Conservation (phyloP, 202 grass and related monocot species). For the Panicum virgatum region DNA sequence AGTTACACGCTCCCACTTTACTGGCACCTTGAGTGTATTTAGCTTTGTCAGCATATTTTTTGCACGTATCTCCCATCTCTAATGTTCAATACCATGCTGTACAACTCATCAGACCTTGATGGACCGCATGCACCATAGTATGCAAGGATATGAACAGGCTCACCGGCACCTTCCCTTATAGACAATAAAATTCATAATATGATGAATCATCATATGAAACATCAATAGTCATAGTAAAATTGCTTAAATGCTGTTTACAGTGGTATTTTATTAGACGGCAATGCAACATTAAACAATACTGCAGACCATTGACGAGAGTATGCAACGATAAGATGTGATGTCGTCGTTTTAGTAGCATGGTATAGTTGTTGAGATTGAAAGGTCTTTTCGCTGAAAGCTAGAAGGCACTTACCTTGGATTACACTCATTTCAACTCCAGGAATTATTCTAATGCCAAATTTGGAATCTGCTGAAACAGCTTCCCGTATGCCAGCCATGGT, state of each 20-base stretch:
- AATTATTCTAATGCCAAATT: slow-evolving; percentile 82
- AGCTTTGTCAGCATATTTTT: slow-evolving; percentile 83
- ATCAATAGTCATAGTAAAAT: neutral
- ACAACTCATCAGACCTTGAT: slow-evolving; percentile 60
- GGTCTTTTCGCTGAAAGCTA: neutral
- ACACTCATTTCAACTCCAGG: slow-evolving; percentile 93
- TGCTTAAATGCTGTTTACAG: neutral
- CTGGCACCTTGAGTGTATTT: too few relatives aligned
- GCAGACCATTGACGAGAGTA: neutral
- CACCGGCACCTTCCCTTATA: slow-evolving; percentile 59
- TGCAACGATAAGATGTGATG: neutral
- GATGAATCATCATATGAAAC: neutral
- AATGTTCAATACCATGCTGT: slow-evolving; percentile 66
- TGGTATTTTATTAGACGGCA: neutral
- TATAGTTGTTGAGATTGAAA: neutral
- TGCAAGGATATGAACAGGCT: slow-evolving; percentile 88
- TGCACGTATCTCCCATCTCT: slow-evolving; percentile 80
- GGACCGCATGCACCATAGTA: slow-evolving; percentile 88
- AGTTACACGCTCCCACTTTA: slow-evolving; percentile 69
- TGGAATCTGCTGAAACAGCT: slow-evolving; percentile 65
- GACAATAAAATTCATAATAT: slow-evolving; percentile 31
- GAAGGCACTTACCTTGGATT: slow-evolving; percentile 62
- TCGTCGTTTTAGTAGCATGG: neutral
- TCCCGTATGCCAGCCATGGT: slow-evolving; percentile 89
- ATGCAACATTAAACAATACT: neutral